Percentiles rank a stretch among this genome's conserved stretches.
Evolutionary conservation across 176 grass and related monocot species (phyloP).

Genomic region (Avena insularis): DNA sequence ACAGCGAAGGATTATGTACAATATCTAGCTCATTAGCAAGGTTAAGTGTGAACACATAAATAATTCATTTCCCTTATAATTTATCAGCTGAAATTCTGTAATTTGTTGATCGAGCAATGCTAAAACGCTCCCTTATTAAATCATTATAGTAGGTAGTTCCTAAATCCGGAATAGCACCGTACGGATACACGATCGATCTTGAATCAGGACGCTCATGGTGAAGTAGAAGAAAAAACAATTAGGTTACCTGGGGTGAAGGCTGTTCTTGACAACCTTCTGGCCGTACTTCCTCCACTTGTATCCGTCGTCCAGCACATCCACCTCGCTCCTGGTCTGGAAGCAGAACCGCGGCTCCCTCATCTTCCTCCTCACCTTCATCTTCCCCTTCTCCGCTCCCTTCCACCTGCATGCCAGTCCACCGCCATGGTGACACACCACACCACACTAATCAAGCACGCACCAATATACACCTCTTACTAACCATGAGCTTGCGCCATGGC

Average conservation of each 20-base stretch:
- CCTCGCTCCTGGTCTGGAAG: conserved; percentile 90
- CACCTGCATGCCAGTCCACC: conserved; percentile 45
- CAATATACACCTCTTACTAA: neutral
- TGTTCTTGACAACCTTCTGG: conserved; percentile 93
- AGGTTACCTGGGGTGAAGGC: conserved; percentile 75
- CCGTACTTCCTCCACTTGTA: conserved; percentile 93
- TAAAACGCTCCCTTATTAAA: neutral
- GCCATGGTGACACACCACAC: conserved; percentile 11
- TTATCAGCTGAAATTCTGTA: neutral
- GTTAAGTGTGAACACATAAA: neutral
- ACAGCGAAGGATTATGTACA: neutral
- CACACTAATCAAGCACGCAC: neutral
- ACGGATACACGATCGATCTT: neutral
- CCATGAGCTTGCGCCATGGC: conserved; percentile 46
- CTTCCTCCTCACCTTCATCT: conserved; percentile 80
- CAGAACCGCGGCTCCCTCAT: conserved; percentile 88
- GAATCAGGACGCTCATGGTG: neutral
- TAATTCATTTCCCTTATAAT: neutral
- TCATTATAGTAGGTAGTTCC: neutral
- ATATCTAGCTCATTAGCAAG: neutral
- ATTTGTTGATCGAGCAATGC: neutral
- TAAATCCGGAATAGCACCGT: neutral
- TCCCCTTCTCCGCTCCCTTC: conserved; percentile 67
- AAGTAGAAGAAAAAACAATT: neutral
- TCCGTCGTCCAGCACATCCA: conserved; percentile 85